Evolutionary conservation across 2,329 filamentous ascomycete genomes (phyloP), one percentile per base, ranked within the genome.

Genomic region (Fusarium annulatum): DNA sequence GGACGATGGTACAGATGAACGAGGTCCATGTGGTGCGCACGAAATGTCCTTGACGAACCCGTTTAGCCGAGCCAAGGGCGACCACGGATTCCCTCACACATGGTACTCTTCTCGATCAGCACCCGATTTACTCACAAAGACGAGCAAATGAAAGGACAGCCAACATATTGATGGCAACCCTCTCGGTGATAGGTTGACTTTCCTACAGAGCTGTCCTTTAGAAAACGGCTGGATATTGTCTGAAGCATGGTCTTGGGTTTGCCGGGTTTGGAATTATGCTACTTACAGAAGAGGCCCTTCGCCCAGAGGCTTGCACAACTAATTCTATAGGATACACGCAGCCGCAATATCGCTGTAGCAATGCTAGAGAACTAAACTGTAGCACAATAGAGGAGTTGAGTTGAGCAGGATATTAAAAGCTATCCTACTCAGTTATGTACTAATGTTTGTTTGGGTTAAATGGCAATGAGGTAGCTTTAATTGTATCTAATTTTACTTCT

Each of bases 141-240:
- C 39, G 39, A 41, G 39, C 39, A n/a, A 41, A 4, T 21, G 19
- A 41, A 41, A 9, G 19, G 12, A 41, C 19, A 41, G 12, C 12
- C 39, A 41, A n/a, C 1, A 14, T 10, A 14, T 41, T 41, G 7
- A n/a, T 11, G 12, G 19, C 39, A 41, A 12, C 19, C 21, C 39
- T 41, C 19, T 41, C 7, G 12, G 21, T 14, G 8, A n/a, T n/a
- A 15, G 7, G 12, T 9, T 14, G 19, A n/a, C 19, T n/a, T 41
- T 41, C 12, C 19, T 14, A n/a, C 4, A 21, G 39, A 21, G 19
- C 38, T 41, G 11, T 14, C 7, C 7, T 41, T 41, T 2, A 41
- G 19, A n/a, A 6, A 14, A 1, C 21, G 7, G 39, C 4, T n/a
- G 39, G 39, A n/a, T n/a, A 41, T n/a, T 5, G 0, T n/a, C 4